Percentiles rank a stretch among this genome's conserved stretches.
phyloP scores from a whole-genome alignment of 306 rosid genomes.

The Malus asiatica region DNA sequence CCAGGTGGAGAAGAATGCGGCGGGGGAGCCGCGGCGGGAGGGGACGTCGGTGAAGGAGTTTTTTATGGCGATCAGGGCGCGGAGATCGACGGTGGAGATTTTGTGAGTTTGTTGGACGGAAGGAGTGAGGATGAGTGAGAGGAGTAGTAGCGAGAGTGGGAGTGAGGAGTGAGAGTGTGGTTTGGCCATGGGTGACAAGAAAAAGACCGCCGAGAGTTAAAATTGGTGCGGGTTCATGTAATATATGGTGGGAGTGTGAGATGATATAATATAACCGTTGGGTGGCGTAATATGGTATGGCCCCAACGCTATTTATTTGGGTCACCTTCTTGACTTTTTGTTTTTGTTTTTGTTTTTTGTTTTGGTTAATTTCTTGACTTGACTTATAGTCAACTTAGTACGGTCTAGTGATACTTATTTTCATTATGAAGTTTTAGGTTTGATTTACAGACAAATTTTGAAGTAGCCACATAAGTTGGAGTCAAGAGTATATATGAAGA shows the following conservation, averaged over 20 bases:
- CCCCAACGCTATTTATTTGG: neutral
- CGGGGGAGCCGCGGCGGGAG: constrained; percentile 6
- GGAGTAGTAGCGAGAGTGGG: neutral
- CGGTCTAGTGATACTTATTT: too few species aligned
- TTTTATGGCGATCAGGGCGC: constrained; percentile 46
- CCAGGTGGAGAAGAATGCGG: constrained; percentile 68
- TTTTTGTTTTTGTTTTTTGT: too few species aligned
- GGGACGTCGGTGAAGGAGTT: constrained; percentile 52
- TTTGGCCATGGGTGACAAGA: neutral
- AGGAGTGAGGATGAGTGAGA: neutral
- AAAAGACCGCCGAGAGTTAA: neutral
- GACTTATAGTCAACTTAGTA: too few species aligned
- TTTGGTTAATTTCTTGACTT: too few species aligned
- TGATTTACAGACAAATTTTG: rapidly evolving
- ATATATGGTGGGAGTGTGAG: neutral
- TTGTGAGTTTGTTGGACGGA: constrained; percentile 15
- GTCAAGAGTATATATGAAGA: too few species aligned
- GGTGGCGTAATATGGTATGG: neutral
- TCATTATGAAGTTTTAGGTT: too few species aligned
- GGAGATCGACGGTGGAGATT: constrained; percentile 35
- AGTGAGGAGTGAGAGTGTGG: neutral
- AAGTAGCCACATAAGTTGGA: too few species aligned
- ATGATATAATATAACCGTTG: neutral
- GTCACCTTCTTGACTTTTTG: neutral
- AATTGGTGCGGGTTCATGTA: neutral